Percentiles rank a stretch among this genome's conserved stretches.
Evolutionary conservation across 768 basidiomycete genomes (phyloP).

Genomic region (Trametes gibbosa): DNA sequence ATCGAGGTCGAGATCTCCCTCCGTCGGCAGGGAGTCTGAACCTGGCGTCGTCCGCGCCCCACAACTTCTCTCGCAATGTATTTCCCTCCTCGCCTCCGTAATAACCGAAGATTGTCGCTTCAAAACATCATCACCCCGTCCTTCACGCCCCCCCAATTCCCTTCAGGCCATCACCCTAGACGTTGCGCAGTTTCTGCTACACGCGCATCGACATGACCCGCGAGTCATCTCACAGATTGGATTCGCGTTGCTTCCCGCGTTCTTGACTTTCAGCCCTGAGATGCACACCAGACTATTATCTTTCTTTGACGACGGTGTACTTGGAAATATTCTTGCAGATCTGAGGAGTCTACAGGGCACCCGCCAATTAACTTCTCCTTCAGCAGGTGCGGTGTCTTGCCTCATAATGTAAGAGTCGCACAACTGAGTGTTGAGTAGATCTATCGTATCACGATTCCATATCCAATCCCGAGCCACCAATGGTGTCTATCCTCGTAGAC

Average conservation of each 20-base stretch:
- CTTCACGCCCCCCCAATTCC: conserved; percentile 67
- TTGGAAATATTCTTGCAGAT: conserved; percentile 52
- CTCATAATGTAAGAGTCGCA: neutral
- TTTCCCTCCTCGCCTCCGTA: conserved; percentile 59
- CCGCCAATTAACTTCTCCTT: conserved; percentile 12
- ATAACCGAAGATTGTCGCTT: conserved; percentile 73
- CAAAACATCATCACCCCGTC: conserved; percentile 54
- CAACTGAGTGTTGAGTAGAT: conserved; percentile 2
- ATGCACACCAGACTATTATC: conserved; percentile 62
- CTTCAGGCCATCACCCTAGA: conserved; percentile 73
- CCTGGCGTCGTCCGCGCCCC: conserved; percentile 41
- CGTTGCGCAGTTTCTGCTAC: conserved; percentile 64
- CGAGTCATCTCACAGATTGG: conserved; percentile 57
- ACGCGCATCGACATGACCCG: conserved; percentile 50
- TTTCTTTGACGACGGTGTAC: conserved; percentile 65
- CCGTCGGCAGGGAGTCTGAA: conserved; percentile 27
- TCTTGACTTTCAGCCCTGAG: conserved; percentile 59
- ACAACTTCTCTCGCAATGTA: conserved; percentile 56
- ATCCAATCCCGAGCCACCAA: conserved; percentile 27
- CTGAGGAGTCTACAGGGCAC: conserved; percentile 34
- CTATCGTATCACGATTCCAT: conserved; percentile 6
- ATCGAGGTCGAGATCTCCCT: conserved; percentile 46
- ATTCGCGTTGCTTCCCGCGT: conserved; percentile 71
- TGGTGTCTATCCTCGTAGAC: conserved; percentile 63
- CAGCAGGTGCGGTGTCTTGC: conserved; percentile 17